Base-by-base conservation (phyloP, 1,284 basidiomycete genomes). In the Papiliotrema terrestris region DNA sequence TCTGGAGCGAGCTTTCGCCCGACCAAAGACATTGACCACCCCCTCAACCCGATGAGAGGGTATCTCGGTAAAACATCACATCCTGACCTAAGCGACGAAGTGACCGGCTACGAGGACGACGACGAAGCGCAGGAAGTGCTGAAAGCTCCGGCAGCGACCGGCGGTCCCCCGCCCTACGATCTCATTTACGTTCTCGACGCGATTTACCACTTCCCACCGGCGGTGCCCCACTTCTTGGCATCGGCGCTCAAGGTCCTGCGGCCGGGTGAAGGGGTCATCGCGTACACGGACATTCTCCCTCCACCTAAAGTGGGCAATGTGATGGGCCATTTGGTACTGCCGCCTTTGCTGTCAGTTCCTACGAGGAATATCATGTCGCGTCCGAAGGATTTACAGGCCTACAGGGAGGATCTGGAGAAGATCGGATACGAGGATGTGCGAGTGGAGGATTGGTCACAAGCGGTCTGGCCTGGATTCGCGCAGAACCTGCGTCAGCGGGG, bases 401-500 rank as follows among this genome's bases (percentile, higher is more conserved):
- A 87, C 67, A 66, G 76, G 15, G 57, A 59, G 5, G 63, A 74
- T 38, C 74, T 89, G 76, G 61, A 77, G 45, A 55, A 68, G 8
- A 74, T 83, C 35, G 86, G 86, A 1, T 88, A 80, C 65, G 72
- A 68, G 2, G 79, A 84, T 59, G 78, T 87, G 14, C 55, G 69
- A 15, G 47, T 87, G 22, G 81, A 86, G 65, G 85, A 88, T 66
- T 82, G 87, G 57, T 83, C 81, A 23, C 55, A 73, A 14, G 72
- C 82, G 54, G 86, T 88, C 13, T 87, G 85, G 68, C 80, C 82
- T 32, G 80, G 81, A 1, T 85, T 88, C 63, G 71, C 78, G 1
- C 38, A 45, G 9, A 85, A 86, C 65, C 65, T 88, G 38, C 74
- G 72, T 48, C 60, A 56, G 15, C 73, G 79, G 23, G 67, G 68